These are phyloP conservation scores for Dendrocalamus sinicus DNA, from an alignment of 176 grass and related monocot species.

Conservation along the genomic window DNA sequence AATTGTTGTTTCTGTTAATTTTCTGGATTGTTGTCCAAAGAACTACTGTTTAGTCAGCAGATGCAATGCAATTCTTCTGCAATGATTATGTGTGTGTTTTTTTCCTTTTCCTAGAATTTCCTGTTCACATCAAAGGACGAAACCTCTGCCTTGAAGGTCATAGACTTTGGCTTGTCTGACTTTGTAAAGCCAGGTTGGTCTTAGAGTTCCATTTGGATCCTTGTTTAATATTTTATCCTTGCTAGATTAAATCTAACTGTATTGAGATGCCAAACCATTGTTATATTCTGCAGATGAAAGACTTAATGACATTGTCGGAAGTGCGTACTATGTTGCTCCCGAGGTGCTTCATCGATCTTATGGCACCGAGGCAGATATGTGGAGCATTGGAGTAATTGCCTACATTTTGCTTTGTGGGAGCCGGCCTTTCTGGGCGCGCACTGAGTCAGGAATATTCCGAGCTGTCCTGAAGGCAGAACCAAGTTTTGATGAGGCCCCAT, in stretches of 20 bases:
- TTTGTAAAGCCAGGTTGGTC: constrained; percentile 96
- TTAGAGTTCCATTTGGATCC: background rate
- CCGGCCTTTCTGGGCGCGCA: constrained; percentile 96
- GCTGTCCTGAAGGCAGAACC: constrained; percentile 97
- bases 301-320: constrained; percentile 98
- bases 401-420: constrained; percentile 98
- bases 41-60: constrained; percentile 17
- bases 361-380: constrained; percentile 97
- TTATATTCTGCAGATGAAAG: constrained; percentile 77
- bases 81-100: constrained; percentile 41
- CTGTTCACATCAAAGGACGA: constrained; percentile 90
- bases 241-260: constrained; percentile 35
- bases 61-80: constrained; percentile 19
- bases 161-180: constrained; percentile 99
- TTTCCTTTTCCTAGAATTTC: constrained; percentile 74
- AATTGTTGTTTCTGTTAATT: constrained; percentile 27
- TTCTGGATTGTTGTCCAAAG: background rate
- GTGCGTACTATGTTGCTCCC: constrained; percentile 97
- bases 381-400: constrained; percentile 98
- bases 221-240: constrained; percentile 39
- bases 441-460: constrained; percentile 97
- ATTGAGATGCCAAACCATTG: constrained; percentile 12
- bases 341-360: constrained; percentile 97
- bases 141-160: constrained; percentile 84
- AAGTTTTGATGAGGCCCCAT: constrained; percentile 96